Conservation (phyloP, 1,284 basidiomycete species). For the Uromyces viciae-fabae region DNA sequence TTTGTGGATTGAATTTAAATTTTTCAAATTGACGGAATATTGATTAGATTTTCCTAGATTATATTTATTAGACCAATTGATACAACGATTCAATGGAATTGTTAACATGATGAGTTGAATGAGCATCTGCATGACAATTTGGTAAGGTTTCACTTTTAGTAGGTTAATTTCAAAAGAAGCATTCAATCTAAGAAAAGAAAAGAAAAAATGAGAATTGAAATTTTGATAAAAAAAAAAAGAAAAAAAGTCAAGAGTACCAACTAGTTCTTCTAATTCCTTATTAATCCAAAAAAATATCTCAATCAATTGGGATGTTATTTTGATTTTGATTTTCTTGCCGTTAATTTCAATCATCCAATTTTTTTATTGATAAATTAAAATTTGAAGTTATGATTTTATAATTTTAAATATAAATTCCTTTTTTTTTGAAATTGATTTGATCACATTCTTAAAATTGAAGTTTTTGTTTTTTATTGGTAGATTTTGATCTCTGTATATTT, state of each 20-base stretch:
- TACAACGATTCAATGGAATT: too few relatives aligned
- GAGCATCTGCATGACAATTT: constrained; percentile 34
- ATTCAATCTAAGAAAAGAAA: constrained; percentile 17
- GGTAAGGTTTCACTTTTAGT: constrained; percentile 20
- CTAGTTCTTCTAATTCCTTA: constrained; percentile 43
- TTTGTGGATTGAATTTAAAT: too few relatives aligned
- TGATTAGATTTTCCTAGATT: neutral
- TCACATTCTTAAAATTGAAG: too few relatives aligned
- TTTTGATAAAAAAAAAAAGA: neutral
- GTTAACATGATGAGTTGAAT: constrained; percentile 39
- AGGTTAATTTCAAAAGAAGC: constrained; percentile 36
- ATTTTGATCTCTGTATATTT: too few relatives aligned
- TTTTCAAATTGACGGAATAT: neutral
- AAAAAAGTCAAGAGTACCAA: too few relatives aligned
- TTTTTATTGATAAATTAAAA: too few relatives aligned
- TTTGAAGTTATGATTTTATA: too few relatives aligned
- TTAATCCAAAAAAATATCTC: constrained; percentile 33
- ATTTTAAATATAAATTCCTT: too few relatives aligned
- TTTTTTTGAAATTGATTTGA: too few relatives aligned
- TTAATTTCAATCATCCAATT: too few relatives aligned
- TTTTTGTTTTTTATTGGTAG: too few relatives aligned
- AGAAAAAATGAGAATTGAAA: neutral
- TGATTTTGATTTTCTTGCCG: too few relatives aligned
- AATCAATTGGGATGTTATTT: neutral
- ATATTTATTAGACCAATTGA: constrained; percentile 2